Evolutionary conservation across 2,329 filamentous ascomycete genomes (phyloP).

Genomic region (Didymella exigua): DNA sequence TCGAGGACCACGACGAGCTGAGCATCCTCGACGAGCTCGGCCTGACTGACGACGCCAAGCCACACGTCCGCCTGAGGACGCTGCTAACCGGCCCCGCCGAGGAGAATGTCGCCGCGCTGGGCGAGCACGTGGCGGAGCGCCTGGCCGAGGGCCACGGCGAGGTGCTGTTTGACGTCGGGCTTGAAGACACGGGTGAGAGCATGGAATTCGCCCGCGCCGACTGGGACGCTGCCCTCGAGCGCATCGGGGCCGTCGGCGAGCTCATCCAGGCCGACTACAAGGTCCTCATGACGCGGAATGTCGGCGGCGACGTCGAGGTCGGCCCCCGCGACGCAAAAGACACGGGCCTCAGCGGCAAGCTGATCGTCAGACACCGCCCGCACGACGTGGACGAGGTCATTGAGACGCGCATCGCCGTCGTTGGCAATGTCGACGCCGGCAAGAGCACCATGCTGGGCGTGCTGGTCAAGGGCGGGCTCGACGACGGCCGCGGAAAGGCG

Average conservation of each 20-base stretch:
- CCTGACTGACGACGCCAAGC: constrained; percentile 71
- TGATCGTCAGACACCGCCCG: constrained; percentile 79
- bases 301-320: constrained; percentile 76
- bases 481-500: constrained; percentile 91
- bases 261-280: constrained; percentile 74
- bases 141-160: constrained; percentile 86
- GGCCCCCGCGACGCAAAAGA: constrained; percentile 68
- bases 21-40: constrained; percentile 83
- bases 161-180: constrained; percentile 86
- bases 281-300: constrained; percentile 86
- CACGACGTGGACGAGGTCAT: constrained; percentile 82
- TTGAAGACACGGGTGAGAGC: constrained; percentile 85
- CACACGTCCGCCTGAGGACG: constrained; percentile 70
- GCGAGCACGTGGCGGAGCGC: constrained; percentile 67
- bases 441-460: constrained; percentile 97
- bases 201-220: constrained; percentile 77
- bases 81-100: constrained; percentile 68
- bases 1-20: constrained; percentile 82
- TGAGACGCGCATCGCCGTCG: constrained; percentile 93
- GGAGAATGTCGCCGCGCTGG: constrained; percentile 66
- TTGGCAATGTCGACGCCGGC: constrained; percentile 96
- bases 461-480: constrained; percentile 90
- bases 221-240: constrained; percentile 73
- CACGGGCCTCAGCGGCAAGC: constrained; percentile 79
- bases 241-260: constrained; percentile 69